phyloP scores from a whole-genome alignment of 495 filamentous ascomycete genomes.

The Lentithecium fluviatile region DNA sequence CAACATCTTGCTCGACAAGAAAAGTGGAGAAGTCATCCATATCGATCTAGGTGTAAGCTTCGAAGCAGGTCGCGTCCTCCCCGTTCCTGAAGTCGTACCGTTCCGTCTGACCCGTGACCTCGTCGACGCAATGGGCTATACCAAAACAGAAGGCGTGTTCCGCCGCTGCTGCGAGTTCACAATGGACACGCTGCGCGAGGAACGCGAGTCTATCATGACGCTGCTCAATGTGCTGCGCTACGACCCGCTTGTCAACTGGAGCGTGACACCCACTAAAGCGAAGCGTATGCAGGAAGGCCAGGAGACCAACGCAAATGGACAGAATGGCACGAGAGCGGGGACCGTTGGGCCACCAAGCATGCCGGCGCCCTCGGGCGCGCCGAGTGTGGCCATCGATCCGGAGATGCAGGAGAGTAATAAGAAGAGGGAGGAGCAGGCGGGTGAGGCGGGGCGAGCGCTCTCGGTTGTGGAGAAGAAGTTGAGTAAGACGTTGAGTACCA shows the following conservation, averaged over 20 bases:
- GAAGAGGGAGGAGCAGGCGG: slow-evolving; percentile 63
- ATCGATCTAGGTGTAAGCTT: slow-evolving; percentile 97
- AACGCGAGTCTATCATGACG: slow-evolving; percentile 94
- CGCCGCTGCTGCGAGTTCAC: slow-evolving; percentile 97
- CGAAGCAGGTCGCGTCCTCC: slow-evolving; percentile 88
- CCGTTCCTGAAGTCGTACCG: slow-evolving; percentile 90
- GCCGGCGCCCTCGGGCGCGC: slow-evolving; percentile 16
- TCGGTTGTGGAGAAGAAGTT: slow-evolving; percentile 93
- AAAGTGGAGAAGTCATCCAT: slow-evolving; percentile 90
- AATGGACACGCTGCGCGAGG: slow-evolving; percentile 84
- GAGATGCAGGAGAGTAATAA: slow-evolving; percentile 41
- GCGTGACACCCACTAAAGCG: slow-evolving; percentile 83
- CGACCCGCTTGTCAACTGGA: slow-evolving; percentile 95
- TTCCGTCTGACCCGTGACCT: slow-evolving; percentile 95
- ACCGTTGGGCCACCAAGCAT: slow-evolving; percentile 31
- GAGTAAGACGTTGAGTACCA: slow-evolving; percentile 86
- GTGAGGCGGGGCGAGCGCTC: slow-evolving; percentile 87
- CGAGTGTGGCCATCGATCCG: slow-evolving; percentile 33
- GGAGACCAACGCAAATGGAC: slow-evolving; percentile 57
- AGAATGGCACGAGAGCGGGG: slow-evolving; percentile 34
- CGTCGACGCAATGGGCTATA: slow-evolving; percentile 95
- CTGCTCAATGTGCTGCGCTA: slow-evolving; percentile 94
- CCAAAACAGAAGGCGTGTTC: slow-evolving; percentile 92
- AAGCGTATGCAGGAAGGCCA: slow-evolving; percentile 69
- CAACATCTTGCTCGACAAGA: slow-evolving; percentile 90